Evolutionary conservation across 2,329 filamentous ascomycete genomes (phyloP).

Genomic region (Ophiocordyceps camponoti-rufipedis): DNA sequence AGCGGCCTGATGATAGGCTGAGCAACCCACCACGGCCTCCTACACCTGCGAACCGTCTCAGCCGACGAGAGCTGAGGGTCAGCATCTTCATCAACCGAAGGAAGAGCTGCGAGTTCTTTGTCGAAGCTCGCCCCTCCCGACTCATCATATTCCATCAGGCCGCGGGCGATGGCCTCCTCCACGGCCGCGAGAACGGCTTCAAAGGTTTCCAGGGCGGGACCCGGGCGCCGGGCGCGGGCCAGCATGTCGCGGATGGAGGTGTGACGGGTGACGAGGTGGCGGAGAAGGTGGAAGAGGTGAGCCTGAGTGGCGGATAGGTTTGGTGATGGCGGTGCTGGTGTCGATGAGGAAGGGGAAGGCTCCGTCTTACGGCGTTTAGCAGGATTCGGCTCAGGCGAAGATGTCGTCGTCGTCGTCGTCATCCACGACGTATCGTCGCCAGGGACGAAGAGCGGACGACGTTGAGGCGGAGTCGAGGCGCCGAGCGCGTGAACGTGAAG

Average conservation of each 20-base stretch:
- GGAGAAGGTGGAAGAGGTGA: conserved; percentile 81
- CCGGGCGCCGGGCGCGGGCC: conserved; percentile 42
- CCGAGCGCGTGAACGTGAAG: conserved; percentile 62
- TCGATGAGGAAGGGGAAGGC: conserved; percentile 1
- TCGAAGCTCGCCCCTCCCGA: conserved; percentile 31
- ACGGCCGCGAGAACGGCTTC: conserved; percentile 61
- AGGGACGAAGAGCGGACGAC: conserved; percentile 58
- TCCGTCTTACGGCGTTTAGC: conserved; percentile 30
- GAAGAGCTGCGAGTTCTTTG: conserved; percentile 14
- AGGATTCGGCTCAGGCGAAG: too few species aligned
- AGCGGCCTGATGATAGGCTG: conserved; percentile 76
- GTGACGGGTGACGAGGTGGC: conserved; percentile 63
- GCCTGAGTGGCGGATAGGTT: conserved; percentile 74
- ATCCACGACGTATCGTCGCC: conserved; percentile 21
- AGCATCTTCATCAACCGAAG: conserved; percentile 8
- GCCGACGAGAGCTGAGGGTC: conserved; percentile 28
- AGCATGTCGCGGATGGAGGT: conserved; percentile 76
- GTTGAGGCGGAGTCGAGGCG: conserved; percentile 36
- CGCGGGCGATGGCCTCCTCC: conserved; percentile 55
- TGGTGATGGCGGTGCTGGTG: conserved; percentile 15
- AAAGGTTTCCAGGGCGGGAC: conserved; percentile 51
- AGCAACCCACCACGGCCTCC: conserved; percentile 74
- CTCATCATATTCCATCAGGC: conserved; percentile 47
- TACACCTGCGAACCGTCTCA: conserved; percentile 53
- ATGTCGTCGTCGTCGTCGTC: too few species aligned